These are phyloP conservation scores for Ascosphaera apis DNA, from an alignment of 2,329 filamentous ascomycete species.

Conservation along the genomic window DNA sequence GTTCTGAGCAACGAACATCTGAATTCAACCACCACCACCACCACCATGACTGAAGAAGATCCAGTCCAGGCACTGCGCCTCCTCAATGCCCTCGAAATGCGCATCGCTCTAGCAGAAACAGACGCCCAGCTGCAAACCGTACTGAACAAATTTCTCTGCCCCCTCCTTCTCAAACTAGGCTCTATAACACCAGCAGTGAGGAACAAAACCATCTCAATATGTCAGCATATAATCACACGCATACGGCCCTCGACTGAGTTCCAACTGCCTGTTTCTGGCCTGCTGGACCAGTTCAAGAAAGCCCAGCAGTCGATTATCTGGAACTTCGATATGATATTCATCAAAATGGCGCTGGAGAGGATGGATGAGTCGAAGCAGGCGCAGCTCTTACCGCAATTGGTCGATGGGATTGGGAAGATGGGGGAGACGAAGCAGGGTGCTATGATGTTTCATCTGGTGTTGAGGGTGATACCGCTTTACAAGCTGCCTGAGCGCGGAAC, in stretches of 20 bases:
- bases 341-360: conserved; percentile 57
- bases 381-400: conserved; percentile 45
- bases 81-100: conserved; percentile 64
- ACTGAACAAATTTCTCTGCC: conserved; percentile 55
- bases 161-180: conserved; percentile 63
- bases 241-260: conserved; percentile 38
- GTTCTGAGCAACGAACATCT: too few relatives aligned
- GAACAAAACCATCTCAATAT: conserved; percentile 51
- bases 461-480: conserved; percentile 48
- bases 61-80: conserved; percentile 46
- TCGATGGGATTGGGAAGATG: conserved; percentile 33
- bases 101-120: conserved; percentile 60
- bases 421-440: conserved; percentile 23
- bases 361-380: conserved; percentile 39
- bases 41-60: not conserved
- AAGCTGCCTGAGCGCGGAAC: conserved; percentile 50
- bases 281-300: conserved; percentile 78
- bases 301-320: conserved; percentile 51
- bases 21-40: too few relatives aligned
- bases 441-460: conserved; percentile 58
- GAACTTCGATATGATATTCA: conserved; percentile 71
- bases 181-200: conserved; percentile 63
- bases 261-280: conserved; percentile 57
- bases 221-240: conserved; percentile 47
- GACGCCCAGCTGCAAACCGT: conserved; percentile 62